Evolutionary conservation across 1,139 yeast genomes (phyloP), one percentile per base, ranked within the genome.

Genomic region (Saccharomyces hybrid): DNA sequence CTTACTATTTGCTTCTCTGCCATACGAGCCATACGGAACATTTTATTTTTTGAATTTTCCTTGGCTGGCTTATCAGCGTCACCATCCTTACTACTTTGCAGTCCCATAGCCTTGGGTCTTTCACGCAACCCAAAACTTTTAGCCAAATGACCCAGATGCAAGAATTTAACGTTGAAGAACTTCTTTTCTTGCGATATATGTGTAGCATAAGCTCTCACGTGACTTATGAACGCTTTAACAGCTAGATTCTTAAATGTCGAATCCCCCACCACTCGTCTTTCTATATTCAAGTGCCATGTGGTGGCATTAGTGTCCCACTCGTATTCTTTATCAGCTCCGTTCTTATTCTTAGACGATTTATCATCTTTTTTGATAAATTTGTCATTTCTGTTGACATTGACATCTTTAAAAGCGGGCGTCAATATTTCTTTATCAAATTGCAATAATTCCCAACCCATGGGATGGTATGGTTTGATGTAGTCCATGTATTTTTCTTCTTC

Each of bases 251-350:
- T 85, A 11, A 79, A 79, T 0, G 74, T 71, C 1, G 78, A 72
- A 62, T 87, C 88, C 62, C 83, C 95, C 50, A 93, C 72, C 32
- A 91, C 75, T 86, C 96, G 86, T 67, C 97, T 77, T 73, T 93
- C 99, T 14, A 89, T 80, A 55, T 86, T 84, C 62, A 93, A 76
- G 70, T 93, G 99, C 95, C 96, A 91, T 1, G 97, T 89, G 0
- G 99, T 93, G 2, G 97, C 99, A 66, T 88, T 91, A 31, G 84
- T 82, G 69, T 91, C 97, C 98, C 98, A 95, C 16, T 75, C 77
- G 48, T 68, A 69, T 12, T 53, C 51, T 41, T 51, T 51, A 26
- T 56, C 54, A 48, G 66, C 70, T 38, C 56, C 77, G 72, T 58
- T 71, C 61, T 61, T 73, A 7, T 54, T 55, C 38, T 54, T 58